Base-by-base conservation (phyloP, 495 filamentous ascomycete species). In the Penicillium argentinense region DNA sequence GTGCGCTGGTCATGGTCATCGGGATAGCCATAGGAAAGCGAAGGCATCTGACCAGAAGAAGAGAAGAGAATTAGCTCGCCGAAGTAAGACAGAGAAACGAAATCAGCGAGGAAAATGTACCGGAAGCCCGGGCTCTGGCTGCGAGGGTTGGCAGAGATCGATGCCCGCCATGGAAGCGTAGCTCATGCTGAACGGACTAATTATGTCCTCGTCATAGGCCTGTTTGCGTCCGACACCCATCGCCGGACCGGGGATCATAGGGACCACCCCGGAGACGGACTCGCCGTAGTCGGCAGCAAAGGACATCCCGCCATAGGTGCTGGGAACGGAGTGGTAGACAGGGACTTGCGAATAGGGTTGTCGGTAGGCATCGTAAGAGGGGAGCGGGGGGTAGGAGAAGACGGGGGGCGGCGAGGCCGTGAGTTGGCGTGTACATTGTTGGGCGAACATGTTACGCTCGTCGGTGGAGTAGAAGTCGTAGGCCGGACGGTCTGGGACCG, bases 1-100 rank as follows among this genome's bases (percentile, higher is more conserved):
- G 63, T 62, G 27, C 88, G 91, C 57, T 84, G 83, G 52, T 91
- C 87, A 67, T 84, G 83, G 52, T 91, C 87, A 67, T 86, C 88
- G 13, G 86, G 84, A 52, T 90, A 86, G 56, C 84, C 84, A 57
- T 91, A 86, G 57, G 86, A 88, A 59, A 95, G 80, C 59, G 89
- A 81, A 70, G 90, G 90, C 71, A 91, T 92, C 89, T 95, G n/a
- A 77, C 39, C 49, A 42, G 39, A 30, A 45, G 49, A 54, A 56
- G 30, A 50, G 30, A 55, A 53, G 56, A 60, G 40, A n/a, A 57
- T 65, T 63, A 62, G 56, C 56, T 41, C 16, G 39, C 24, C 21
- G 40, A 45, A 37, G 21, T 36, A 54, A 22, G 56, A 48, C 69
- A 71, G 80, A 80, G 55, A 78, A 80, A 63, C 76, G 53, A 81